Evolutionary conservation across 768 basidiomycete genomes (phyloP), one percentile per base, ranked within the genome.

Genomic region (Boletus vinaceobasis): DNA sequence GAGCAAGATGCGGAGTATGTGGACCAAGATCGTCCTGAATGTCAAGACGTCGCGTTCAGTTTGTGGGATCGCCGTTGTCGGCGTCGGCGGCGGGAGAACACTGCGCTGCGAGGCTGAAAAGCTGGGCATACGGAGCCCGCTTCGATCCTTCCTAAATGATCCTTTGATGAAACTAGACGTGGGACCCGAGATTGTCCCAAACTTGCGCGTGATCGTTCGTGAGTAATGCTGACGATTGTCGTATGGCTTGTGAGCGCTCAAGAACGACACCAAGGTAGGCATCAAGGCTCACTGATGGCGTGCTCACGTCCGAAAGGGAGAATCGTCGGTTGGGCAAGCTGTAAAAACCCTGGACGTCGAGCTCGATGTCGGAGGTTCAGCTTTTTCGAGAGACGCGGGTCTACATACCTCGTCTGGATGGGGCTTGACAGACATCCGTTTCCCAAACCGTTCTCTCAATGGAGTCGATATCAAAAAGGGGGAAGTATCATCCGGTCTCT

Each of bases 241-340:
- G 29, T 9, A 40, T 23, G 19, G 4, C 32, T 35, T 8, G 15
- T 63, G 17, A 53, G 53, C 35, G 4, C 39, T 27, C 38, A 7
- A 37, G 3, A 9, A 39, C 5, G 10, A 43, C n/a, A 26, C 14
- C 17, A 35, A 36, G 7, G 14, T 11, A 7, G 4, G 27, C 6
- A 48, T 17, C 26, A 35, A 43, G n/a, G 11, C 67, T 54, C 48
- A 71, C 67, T 2, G 38, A 44, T 14, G 52, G 46, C 6, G 44
- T 15, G 35, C 44, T 56, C 33, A 58, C 35, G 26, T 69, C 69
- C 2, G 67, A 62, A 11, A 69, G n/a, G 10, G 69, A 71, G 26
- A 69, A 66, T n/a, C 59, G 65, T 40, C 69, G 61, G 13, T 69
- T 69, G 14, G 67, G 67, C 7, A 71, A 43, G 26, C 57, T 71